Conservation (phyloP, 2,329 filamentous ascomycete genomes). For the Paraphaeosphaeria minitans region DNA sequence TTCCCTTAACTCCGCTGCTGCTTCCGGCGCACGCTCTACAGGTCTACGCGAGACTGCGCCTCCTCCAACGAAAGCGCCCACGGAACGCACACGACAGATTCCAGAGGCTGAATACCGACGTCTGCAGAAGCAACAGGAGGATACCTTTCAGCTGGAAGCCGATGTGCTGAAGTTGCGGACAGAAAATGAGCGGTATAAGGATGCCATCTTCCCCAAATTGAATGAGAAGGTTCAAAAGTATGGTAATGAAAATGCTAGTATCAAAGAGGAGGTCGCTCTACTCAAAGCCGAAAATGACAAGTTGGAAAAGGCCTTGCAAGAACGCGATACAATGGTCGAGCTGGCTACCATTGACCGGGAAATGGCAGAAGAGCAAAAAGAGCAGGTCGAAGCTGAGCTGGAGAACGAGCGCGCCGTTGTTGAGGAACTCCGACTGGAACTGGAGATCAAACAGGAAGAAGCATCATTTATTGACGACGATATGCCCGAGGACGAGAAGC, state of each 20-base stretch:
- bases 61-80: constrained; percentile 18
- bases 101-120: constrained; percentile 85
- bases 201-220: constrained; percentile 80
- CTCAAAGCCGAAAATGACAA: constrained; percentile 62
- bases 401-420: constrained; percentile 76
- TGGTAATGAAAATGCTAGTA: constrained; percentile 75
- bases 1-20: constrained; percentile 3
- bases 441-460: constrained; percentile 85
- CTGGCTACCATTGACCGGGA: constrained; percentile 88
- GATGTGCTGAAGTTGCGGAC: constrained; percentile 89
- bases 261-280: constrained; percentile 75
- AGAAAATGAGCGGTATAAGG: constrained; percentile 74
- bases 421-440: constrained; percentile 86
- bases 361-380: constrained; percentile 93
- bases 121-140: constrained; percentile 75
- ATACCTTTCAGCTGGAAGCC: constrained; percentile 49
- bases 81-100: constrained; percentile 67
- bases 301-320: constrained; percentile 71
- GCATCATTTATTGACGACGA: constrained; percentile 82
- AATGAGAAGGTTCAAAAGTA: constrained; percentile 87
- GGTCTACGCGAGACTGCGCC: constrained; percentile 12
- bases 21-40: constrained; percentile 1
- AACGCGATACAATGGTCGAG: constrained; percentile 85
- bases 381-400: constrained; percentile 75
- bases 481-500: constrained; percentile 85